phyloP scores from a whole-genome alignment of 2,329 filamentous ascomycete species.

The Fusarium phyllophilum region DNA sequence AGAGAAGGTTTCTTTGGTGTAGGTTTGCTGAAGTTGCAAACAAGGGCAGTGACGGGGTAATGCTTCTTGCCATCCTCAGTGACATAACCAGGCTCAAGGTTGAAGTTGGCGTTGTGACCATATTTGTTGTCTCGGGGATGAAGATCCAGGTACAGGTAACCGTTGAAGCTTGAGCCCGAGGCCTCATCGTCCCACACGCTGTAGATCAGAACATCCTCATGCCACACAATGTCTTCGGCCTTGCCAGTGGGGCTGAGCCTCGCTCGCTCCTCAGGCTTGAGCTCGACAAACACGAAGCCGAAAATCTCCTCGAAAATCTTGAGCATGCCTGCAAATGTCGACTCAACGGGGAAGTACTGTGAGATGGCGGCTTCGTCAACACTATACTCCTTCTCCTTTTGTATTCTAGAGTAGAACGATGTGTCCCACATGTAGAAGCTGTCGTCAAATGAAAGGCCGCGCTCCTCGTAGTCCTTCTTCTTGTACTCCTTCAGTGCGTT shows the following conservation, averaged over 20 bases:
- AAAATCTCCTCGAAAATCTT: constrained; percentile 86
- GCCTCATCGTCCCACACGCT: constrained; percentile 82
- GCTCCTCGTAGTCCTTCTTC: constrained; percentile 71
- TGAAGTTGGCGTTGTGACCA: constrained; percentile 87
- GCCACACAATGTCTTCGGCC: constrained; percentile 80
- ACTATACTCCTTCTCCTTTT: constrained; percentile 82
- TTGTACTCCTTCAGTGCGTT: constrained; percentile 78
- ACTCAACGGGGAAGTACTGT: constrained; percentile 83
- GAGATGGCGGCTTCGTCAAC: constrained; percentile 84
- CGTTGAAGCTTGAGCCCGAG: constrained; percentile 77
- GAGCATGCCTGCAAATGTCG: constrained; percentile 81
- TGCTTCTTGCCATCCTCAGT: constrained; percentile 73
- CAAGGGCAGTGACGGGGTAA: constrained; percentile 81
- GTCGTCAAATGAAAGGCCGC: constrained; percentile 68
- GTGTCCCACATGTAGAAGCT: constrained; percentile 87
- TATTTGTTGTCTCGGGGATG: constrained; percentile 86
- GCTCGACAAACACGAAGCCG: constrained; percentile 80
- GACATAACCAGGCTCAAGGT: constrained; percentile 77
- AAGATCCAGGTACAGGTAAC: constrained; percentile 85
- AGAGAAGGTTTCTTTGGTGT: constrained; percentile 79
- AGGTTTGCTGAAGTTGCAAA: constrained; percentile 88
- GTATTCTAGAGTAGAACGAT: constrained; percentile 81
- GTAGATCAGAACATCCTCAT: constrained; percentile 84
- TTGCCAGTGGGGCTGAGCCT: constrained; percentile 73
- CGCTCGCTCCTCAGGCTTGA: constrained; percentile 72